phyloP scores from a whole-genome alignment of 2,329 filamentous ascomycete species.

The Thelonectria olida region DNA sequence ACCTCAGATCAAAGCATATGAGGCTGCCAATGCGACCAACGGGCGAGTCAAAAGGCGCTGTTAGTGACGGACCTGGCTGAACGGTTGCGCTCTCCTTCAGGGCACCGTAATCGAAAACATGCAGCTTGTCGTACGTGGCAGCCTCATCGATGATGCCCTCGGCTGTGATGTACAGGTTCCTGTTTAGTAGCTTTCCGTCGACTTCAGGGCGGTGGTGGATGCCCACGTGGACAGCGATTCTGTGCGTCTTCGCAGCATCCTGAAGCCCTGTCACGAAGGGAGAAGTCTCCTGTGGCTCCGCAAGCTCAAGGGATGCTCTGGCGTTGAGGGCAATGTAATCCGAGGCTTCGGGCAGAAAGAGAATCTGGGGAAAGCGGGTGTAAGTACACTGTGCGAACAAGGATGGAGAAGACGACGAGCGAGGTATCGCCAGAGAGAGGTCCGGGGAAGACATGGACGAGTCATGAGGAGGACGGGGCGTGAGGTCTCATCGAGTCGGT shows the following conservation, averaged over 20 bases:
- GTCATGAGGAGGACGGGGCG: neutral
- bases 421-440: constrained; percentile 19
- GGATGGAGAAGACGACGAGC: neutral
- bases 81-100: constrained; percentile 67
- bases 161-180: constrained; percentile 60
- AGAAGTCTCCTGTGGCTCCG: constrained; percentile 69
- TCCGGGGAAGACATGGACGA: neutral
- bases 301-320: constrained; percentile 75
- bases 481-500: constrained; percentile 23
- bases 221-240: constrained; percentile 83
- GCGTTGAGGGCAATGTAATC: constrained; percentile 84
- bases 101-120: constrained; percentile 79
- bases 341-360: constrained; percentile 92
- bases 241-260: constrained; percentile 69
- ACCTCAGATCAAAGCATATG: constrained; percentile 93
- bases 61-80: constrained; percentile 71
- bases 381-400: constrained; percentile 38
- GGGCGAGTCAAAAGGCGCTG: constrained; percentile 75
- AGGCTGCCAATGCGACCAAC: constrained; percentile 80
- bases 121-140: constrained; percentile 82
- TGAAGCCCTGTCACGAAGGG: constrained; percentile 82
- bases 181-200: constrained; percentile 56
- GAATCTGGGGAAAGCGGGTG: constrained; percentile 57
- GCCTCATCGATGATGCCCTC: constrained; percentile 53
- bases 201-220: constrained; percentile 74